Evolutionary conservation across 2,329 filamentous ascomycete genomes (phyloP).

Genomic region (Lachnellula suecica): DNA sequence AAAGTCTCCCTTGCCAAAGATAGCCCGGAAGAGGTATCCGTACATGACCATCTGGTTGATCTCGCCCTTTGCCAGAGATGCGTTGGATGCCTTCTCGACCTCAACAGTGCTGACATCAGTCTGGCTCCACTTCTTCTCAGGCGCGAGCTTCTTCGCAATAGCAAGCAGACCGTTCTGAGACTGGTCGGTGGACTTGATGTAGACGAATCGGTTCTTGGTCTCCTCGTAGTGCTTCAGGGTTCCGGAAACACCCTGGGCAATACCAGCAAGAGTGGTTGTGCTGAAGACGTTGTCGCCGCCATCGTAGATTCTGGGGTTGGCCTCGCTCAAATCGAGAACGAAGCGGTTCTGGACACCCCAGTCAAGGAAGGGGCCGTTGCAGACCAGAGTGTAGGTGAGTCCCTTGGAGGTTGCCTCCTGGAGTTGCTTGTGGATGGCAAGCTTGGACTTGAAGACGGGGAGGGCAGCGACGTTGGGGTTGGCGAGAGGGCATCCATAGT

Average conservation of each 20-base stretch:
- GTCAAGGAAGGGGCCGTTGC: conserved; percentile 58
- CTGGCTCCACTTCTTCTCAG: conserved; percentile 27
- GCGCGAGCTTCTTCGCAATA: conserved; percentile 34
- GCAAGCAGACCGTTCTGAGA: conserved; percentile 43
- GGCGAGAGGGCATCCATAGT: conserved; percentile 48
- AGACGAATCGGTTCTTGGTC: conserved; percentile 52
- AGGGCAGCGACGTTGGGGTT: conserved; percentile 39
- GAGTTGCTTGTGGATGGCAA: conserved; percentile 40
- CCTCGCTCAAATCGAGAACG: conserved; percentile 42
- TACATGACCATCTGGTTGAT: conserved; percentile 32
- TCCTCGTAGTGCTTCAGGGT: conserved; percentile 48
- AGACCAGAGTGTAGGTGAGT: conserved; percentile 52
- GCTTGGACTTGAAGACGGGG: conserved; percentile 52
- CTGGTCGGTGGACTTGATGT: conserved; percentile 43
- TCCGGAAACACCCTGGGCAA: conserved; percentile 49
- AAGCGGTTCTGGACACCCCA: conserved; percentile 47
- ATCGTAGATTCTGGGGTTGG: conserved; percentile 45
- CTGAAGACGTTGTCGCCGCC: conserved; percentile 50
- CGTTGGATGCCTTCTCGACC: conserved; percentile 19
- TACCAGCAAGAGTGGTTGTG: conserved; percentile 44
- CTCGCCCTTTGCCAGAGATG: conserved; percentile 24
- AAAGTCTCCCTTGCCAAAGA: conserved; percentile 35
- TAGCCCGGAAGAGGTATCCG: conserved; percentile 33
- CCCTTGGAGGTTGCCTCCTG: conserved; percentile 38
- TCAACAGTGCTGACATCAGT: conserved; percentile 14